Base-by-base conservation (phyloP, 176 grass and related monocot species). In the Themeda triandra region DNA sequence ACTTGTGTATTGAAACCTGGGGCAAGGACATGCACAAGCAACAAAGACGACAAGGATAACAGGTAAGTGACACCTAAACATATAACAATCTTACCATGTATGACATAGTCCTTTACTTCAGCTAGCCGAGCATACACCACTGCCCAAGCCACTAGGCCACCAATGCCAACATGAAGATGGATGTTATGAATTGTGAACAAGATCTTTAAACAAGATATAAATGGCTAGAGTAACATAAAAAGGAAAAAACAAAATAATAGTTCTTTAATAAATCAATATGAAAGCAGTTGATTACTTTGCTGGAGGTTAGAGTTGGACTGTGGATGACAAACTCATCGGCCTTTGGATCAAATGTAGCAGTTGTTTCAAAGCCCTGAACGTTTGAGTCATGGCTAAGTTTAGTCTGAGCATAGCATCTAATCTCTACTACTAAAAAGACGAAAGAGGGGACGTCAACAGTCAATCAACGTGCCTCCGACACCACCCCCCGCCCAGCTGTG, bases 321-420 rank as follows among this genome's bases (percentile, higher is more conserved):
- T 99, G 93, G 66, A 96, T 87, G 74, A 99, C 51, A 86, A 99
- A 96, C 83, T 99, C 96, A 86, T 96, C 91, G 31, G 91, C 77
- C 63, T 88, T 89, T 27, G 87, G 91, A 86, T 96, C 91, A 75
- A 99, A 99, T 30, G 91, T 99, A 40, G 96, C 96, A 75, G 93
- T 99, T 83, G 96, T 92, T 92, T 99, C 96, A 46, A 99, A 91
- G 72, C 96, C 96, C 84, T 99, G 96, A 60, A 99, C 96, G 49
- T 99, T 99, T 37, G 96, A 99, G 25, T 93, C 96, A 49, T 99
- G 96, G 36, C 93, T 93, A 83, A 99, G 85, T 84, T 99, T 91
- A 89, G 96, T 99, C 76, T 99, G 96, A 73, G 96, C 96, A 89
- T 99, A 99, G 80, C 96, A 99, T 49, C 96, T 93, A 40, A 99